Conservation (phyloP, 1,284 basidiomycete genomes). For the Ustilago shanxiensis region DNA sequence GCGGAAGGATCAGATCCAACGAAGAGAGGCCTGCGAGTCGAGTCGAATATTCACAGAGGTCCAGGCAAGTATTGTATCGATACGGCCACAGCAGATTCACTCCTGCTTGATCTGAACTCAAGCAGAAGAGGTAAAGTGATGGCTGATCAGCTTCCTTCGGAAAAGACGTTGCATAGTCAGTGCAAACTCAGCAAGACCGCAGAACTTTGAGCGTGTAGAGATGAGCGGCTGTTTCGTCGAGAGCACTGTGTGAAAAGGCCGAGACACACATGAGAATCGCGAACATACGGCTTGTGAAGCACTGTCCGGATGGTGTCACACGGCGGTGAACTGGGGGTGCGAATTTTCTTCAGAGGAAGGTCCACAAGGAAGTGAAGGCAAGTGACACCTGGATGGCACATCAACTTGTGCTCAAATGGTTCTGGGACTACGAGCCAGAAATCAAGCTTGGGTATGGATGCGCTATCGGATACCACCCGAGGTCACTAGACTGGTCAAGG, state of each 20-base stretch:
- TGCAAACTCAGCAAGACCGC: too few relatives aligned
- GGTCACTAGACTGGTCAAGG: too few relatives aligned
- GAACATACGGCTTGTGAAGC: background rate
- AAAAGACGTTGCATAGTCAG: too few relatives aligned
- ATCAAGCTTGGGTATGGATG: background rate
- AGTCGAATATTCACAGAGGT: too few relatives aligned
- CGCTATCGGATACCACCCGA: background rate
- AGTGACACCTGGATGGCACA: slow-evolving; percentile 11
- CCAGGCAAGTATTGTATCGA: too few relatives aligned
- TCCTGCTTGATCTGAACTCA: too few relatives aligned
- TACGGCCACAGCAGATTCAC: too few relatives aligned
- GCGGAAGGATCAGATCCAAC: background rate
- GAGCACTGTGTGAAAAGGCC: slow-evolving; percentile 15
- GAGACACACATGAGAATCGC: slow-evolving; percentile 28
- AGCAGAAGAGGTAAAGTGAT: too few relatives aligned
- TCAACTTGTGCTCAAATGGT: background rate
- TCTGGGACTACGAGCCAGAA: slow-evolving; percentile 1
- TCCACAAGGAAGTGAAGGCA: background rate
- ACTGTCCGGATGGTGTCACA: slow-evolving; percentile 4
- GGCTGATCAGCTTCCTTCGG: background rate
- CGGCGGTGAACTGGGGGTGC: background rate
- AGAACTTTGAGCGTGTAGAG: too few relatives aligned
- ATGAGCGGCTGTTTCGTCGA: background rate
- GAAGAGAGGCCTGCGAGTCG: too few relatives aligned
- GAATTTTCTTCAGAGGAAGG: slow-evolving; percentile 1